phyloP scores from a whole-genome alignment of 805 yeast genomes.

The Groenewaldozyma salmanticensis region DNA sequence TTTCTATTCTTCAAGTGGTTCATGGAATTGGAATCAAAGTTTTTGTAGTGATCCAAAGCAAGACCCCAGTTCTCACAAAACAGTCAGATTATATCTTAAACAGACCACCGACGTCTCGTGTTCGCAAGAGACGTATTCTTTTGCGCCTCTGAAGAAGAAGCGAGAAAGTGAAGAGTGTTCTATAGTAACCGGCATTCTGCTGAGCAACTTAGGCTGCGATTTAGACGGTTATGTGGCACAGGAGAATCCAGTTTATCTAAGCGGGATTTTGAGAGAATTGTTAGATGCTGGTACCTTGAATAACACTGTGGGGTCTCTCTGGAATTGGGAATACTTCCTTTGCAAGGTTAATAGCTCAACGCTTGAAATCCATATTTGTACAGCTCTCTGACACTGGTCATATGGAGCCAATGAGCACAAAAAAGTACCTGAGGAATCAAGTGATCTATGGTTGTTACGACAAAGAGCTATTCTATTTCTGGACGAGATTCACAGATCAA shows the following conservation, averaged over 20 bases:
- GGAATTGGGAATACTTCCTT: conserved; percentile 92
- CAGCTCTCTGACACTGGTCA: conserved; percentile 82
- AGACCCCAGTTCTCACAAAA: no score
- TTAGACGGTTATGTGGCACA: conserved; percentile 79
- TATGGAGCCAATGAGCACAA: conserved; percentile 57
- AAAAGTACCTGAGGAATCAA: conserved; percentile 46
- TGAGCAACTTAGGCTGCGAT: no score
- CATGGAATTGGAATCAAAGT: no score
- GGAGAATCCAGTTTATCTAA: conserved; percentile 54
- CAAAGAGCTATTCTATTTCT: conserved; percentile 65
- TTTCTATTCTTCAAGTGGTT: no score
- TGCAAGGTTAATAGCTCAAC: conserved; percentile 56
- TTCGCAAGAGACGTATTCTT: no score
- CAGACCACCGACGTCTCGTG: no score
- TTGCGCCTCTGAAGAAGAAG: no score
- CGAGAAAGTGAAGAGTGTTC: no score
- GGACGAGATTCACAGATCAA: conserved; percentile 88
- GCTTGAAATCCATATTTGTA: conserved; percentile 40
- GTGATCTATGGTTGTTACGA: conserved; percentile 37
- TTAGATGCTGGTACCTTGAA: conserved; percentile 58
- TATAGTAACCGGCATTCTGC: no score
- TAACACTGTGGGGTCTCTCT: conserved; percentile 92
- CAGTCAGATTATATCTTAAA: no score
- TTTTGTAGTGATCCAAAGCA: no score
- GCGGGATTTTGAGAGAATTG: conserved; percentile 58